Conservation (phyloP, 1,284 basidiomycete genomes). For the Cutaneotrichosporon mucoides region DNA sequence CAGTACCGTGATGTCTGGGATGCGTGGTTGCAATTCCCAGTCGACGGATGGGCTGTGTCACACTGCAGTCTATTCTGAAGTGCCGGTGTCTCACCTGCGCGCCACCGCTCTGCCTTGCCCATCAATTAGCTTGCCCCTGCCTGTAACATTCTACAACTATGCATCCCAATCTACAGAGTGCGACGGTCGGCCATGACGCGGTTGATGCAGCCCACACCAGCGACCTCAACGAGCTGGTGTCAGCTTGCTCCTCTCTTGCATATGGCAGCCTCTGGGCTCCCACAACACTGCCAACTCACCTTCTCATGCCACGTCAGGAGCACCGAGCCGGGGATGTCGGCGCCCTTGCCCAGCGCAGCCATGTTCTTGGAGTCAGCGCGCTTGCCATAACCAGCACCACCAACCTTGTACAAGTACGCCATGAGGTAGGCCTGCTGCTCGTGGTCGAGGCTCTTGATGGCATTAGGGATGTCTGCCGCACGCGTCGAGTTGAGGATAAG, state of each 20-base stretch:
- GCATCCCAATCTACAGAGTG: slow-evolving; percentile 56
- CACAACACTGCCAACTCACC: slow-evolving; percentile 53
- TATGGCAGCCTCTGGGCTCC: background rate
- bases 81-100: too few species aligned
- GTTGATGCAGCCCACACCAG: slow-evolving; percentile 94
- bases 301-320: slow-evolving; percentile 94
- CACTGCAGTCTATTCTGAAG: too few species aligned
- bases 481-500: slow-evolving; percentile 94
- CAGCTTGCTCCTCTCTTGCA: background rate
- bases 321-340: slow-evolving; percentile 81
- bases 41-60: background rate
- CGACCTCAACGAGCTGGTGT: slow-evolving; percentile 81
- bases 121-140: too few species aligned
- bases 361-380: slow-evolving; percentile 23
- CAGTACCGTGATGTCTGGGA: background rate
- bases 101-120: too few species aligned
- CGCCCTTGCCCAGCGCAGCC: slow-evolving; percentile 62
- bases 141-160: slow-evolving; percentile 1
- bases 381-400: slow-evolving; percentile 6
- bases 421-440: slow-evolving; percentile 89
- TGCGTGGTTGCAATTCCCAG: background rate
- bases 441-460: slow-evolving; percentile 69
- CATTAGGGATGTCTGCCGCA: slow-evolving; percentile 74
- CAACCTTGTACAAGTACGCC: slow-evolving; percentile 92
- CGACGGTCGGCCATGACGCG: slow-evolving; percentile 94